phyloP scores from a whole-genome alignment of 257 asterid species.

The Jaltomata sinuosa region DNA sequence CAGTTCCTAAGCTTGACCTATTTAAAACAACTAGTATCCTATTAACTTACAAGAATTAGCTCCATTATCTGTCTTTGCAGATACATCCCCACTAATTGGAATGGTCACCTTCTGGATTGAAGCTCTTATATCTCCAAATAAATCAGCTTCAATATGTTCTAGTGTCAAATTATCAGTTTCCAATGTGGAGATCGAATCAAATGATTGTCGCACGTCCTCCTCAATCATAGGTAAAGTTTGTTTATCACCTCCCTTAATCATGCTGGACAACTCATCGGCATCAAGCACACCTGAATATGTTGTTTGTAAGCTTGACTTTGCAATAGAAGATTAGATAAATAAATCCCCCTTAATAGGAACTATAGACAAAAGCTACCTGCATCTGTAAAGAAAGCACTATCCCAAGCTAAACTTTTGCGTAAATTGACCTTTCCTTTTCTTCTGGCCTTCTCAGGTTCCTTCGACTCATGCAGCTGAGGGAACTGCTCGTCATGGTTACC shows the following conservation, averaged over 20 bases:
- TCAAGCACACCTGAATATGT: slow-evolving; percentile 65
- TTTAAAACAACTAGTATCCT: background rate
- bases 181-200: slow-evolving; percentile 69
- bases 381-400: slow-evolving; percentile 84
- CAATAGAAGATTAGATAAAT: background rate
- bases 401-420: slow-evolving; percentile 97
- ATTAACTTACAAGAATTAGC: slow-evolving; percentile 47
- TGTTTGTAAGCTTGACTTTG: background rate
- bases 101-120: slow-evolving; percentile 59
- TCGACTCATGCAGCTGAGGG: slow-evolving; percentile 46
- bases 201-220: slow-evolving; percentile 64
- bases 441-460: slow-evolving; percentile 37
- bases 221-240: slow-evolving; percentile 51
- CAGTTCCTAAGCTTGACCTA: background rate
- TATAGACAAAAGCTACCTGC: slow-evolving; percentile 47
- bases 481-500: slow-evolving; percentile 19
- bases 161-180: slow-evolving; percentile 61
- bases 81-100: slow-evolving; percentile 20
- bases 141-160: slow-evolving; percentile 68
- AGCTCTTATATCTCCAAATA: slow-evolving; percentile 92
- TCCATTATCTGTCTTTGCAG: slow-evolving; percentile 20
- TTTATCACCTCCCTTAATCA: slow-evolving; percentile 47
- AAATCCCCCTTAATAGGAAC: background rate
- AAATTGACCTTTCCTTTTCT: slow-evolving; percentile 58
- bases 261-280: slow-evolving; percentile 69